phyloP scores from a whole-genome alignment of 768 basidiomycete genomes.

The Podaxis pistillaris region DNA sequence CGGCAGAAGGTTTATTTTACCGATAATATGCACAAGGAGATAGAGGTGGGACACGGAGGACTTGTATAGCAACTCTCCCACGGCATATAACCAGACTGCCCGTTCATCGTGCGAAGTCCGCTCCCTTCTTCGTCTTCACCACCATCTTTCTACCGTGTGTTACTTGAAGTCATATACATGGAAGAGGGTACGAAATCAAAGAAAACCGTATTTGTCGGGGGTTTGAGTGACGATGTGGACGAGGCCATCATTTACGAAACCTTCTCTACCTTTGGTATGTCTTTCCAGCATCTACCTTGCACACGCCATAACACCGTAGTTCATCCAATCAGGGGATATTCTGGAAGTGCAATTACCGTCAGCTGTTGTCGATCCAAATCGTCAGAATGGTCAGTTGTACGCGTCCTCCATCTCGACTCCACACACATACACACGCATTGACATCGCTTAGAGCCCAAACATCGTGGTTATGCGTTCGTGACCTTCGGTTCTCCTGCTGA shows the following conservation, averaged over 20 bases:
- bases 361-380: conserved; percentile 67
- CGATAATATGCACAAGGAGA: conserved; percentile 11
- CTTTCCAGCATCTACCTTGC: neutral
- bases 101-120: conserved; percentile 39
- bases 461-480: conserved; percentile 92
- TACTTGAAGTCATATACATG: conserved; percentile 38
- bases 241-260: conserved; percentile 72
- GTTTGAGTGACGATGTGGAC: conserved; percentile 81
- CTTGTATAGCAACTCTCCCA: conserved; percentile 12
- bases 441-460: conserved; percentile 59
- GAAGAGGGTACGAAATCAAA: conserved; percentile 84
- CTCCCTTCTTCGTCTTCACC: conserved; percentile 29
- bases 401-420: neutral
- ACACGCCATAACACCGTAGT: conserved; percentile 9
- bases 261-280: conserved; percentile 86
- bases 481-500: conserved; percentile 79
- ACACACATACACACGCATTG: neutral
- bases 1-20: conserved; percentile 11
- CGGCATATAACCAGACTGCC: conserved; percentile 15
- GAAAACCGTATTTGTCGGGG: conserved; percentile 84
- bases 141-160: conserved; percentile 7
- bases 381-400: conserved; percentile 36
- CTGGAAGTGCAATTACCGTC: conserved; percentile 89
- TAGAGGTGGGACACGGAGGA: conserved; percentile 10
- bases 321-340: conserved; percentile 67